Evolutionary conservation across 2,329 filamentous ascomycete species (phyloP).

Genomic region (Ophiostoma montium): DNA sequence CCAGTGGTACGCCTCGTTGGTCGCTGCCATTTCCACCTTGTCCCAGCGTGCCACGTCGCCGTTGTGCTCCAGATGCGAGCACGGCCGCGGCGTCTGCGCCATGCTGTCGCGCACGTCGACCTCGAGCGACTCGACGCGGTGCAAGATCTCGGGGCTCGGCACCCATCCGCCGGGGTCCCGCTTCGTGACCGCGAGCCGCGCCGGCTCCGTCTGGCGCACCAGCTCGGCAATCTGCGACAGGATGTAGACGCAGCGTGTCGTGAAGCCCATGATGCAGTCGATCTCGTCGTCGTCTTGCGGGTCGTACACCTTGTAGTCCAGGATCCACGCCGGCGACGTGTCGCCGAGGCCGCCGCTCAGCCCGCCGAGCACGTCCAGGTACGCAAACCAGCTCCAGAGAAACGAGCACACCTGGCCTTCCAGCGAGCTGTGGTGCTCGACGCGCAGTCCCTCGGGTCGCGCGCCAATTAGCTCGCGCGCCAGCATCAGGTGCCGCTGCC

Average conservation of each 20-base stretch:
- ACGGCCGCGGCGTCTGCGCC: slow-evolving; percentile 26
- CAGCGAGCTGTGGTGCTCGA: slow-evolving; percentile 33
- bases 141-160: slow-evolving; percentile 38
- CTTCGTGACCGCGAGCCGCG: slow-evolving; percentile 5
- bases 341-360: slow-evolving; percentile 44
- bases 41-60: slow-evolving; percentile 43
- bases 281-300: slow-evolving; percentile 50
- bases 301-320: slow-evolving; percentile 36
- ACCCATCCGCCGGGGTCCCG: slow-evolving; percentile 29
- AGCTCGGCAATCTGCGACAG: slow-evolving; percentile 60
- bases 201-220: slow-evolving; percentile 48
- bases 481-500: slow-evolving; percentile 65
- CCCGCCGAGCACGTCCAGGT: slow-evolving; percentile 66
- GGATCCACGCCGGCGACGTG: slow-evolving; percentile 35
- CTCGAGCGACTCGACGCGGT: slow-evolving; percentile 45
- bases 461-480: slow-evolving; percentile 62
- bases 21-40: slow-evolving; percentile 50
- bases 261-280: slow-evolving; percentile 72
- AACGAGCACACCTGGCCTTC: slow-evolving; percentile 54
- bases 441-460: slow-evolving; percentile 32
- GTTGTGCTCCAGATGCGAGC: slow-evolving; percentile 31
- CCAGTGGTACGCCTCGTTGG: slow-evolving; percentile 68
- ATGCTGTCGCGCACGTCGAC: slow-evolving; percentile 45
- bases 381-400: slow-evolving; percentile 69
- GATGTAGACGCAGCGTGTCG: slow-evolving; percentile 53